These are phyloP conservation scores for Clathrospora elynae DNA, from an alignment of 2,329 filamentous ascomycete species.

Conservation along the genomic window DNA sequence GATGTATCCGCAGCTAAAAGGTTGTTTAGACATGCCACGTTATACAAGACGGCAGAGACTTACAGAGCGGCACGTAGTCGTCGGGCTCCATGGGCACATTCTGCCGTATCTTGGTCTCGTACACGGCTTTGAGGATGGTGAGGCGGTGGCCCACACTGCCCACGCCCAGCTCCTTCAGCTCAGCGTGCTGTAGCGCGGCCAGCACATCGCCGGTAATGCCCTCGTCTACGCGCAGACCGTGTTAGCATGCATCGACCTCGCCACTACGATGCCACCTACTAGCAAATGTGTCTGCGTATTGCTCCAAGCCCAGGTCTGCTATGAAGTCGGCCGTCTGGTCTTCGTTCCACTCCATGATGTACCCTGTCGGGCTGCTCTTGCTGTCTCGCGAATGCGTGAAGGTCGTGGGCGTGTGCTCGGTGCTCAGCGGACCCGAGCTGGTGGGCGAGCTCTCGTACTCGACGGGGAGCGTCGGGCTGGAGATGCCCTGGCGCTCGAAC, in stretches of 20 bases:
- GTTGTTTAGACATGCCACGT: conserved; percentile 7
- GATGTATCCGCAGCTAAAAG: conserved; percentile 82
- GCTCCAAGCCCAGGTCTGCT: conserved; percentile 74
- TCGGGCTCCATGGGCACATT: conserved; percentile 89
- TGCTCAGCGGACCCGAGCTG: conserved; percentile 72
- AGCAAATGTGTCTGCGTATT: conserved; percentile 82
- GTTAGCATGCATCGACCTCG: conserved; percentile 11
- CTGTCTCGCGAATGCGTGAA: conserved; percentile 68
- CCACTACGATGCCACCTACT: conserved; percentile 62
- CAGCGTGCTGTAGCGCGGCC: conserved; percentile 85
- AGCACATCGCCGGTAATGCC: conserved; percentile 92
- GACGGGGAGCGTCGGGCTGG: conserved; percentile 65
- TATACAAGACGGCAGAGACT: conserved; percentile 43
- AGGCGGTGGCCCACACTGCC: conserved; percentile 90
- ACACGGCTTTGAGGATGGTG: conserved; percentile 93
- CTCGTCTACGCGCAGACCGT: conserved; percentile 67
- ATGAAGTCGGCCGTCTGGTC: conserved; percentile 93
- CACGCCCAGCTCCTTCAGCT: conserved; percentile 94
- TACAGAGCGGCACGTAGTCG: conserved; percentile 92
- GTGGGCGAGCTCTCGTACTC: conserved; percentile 73
- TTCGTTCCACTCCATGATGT: conserved; percentile 79
- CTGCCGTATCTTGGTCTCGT: conserved; percentile 93
- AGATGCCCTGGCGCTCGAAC: conserved; percentile 73
- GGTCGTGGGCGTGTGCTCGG: conserved; percentile 79
- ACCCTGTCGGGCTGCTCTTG: conserved; percentile 72